Base-by-base conservation (phyloP, 2,329 filamentous ascomycete species). In the Metarhizium anisopliae region DNA sequence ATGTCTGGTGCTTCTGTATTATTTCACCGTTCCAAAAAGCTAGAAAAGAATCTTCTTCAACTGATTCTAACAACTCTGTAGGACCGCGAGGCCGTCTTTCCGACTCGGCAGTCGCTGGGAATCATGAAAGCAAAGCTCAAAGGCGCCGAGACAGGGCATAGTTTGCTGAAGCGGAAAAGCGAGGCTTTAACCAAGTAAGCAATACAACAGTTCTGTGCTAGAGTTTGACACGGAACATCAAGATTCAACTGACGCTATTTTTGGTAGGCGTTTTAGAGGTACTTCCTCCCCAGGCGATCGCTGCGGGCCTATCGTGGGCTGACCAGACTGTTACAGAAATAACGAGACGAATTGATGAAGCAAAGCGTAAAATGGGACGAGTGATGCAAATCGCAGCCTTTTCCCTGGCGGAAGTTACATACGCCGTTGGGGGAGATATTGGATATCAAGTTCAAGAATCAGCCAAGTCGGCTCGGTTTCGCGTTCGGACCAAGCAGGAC, bases 361-460 rank as follows among this genome's bases (percentile, higher is more conserved):
- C 94, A 47, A 99, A 99, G 75, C 89, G 92, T 65, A 99, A 99
- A 78, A 99, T 99, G 93, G 94, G 94, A 56, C 84, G 93, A 38
- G 94, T 99, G 42, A 99, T 99, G 94, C 93, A 97, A 73, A 95
- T 99, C 67, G 94, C 94, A 45, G 92, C 94, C 50, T 97, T 99
- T 75, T 97, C 93, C 47, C 82, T 99, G 18, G 94, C 94, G 58
- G 94, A 97, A 76, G 94, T 99, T 56, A 95, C 91, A 51, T 99
- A 99, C 67, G 94, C 94, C 30, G 91, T 96, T 32, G 94, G 94
- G 60, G 91, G 93, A 66, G 89, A 95, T 67, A 95, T 99, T 65
- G 89, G 88, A 59, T 99, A 96, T 75, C 94, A 99, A 75, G 90
- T 99, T 63, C 92, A 96, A 69, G 94, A 99, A 72, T 95, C 91